phyloP scores from a whole-genome alignment of 192 early-diverging fungal genomes.

The Coemansia sp. region DNA sequence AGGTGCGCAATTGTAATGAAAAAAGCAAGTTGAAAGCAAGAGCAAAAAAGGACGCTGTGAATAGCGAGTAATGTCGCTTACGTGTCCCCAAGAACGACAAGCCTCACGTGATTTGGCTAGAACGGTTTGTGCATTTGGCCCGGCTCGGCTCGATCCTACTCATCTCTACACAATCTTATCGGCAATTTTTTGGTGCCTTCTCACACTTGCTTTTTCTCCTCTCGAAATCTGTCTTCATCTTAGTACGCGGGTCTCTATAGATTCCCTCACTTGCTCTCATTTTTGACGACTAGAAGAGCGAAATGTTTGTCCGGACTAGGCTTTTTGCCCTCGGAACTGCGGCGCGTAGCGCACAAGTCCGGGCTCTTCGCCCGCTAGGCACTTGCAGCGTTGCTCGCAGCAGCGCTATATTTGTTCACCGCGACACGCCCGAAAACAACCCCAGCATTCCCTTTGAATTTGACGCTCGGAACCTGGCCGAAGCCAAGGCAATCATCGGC shows the following conservation, averaged over 20 bases:
- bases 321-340: background rate
- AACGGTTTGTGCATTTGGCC: background rate
- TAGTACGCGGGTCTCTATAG: background rate
- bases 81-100: background rate
- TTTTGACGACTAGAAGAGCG: background rate
- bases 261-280: background rate
- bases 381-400: constrained; percentile 20
- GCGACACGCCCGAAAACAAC: constrained; percentile 82
- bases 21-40: background rate
- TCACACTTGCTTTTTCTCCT: background rate
- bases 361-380: constrained; percentile 25
- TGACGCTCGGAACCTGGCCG: constrained; percentile 69
- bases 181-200: background rate
- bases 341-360: constrained; percentile 2
- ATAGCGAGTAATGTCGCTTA: constrained; percentile 1
- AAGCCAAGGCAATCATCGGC: constrained; percentile 81
- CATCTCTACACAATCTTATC: background rate
- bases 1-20: background rate
- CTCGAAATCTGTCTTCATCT: background rate
- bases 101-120: constrained; percentile 8
- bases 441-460: constrained; percentile 83
- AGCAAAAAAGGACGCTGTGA: background rate
- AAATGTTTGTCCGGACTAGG: constrained; percentile 39
- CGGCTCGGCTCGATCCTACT: background rate
- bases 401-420: constrained; percentile 59